Evolutionary conservation across 495 filamentous ascomycete species (phyloP).

Genomic region (Talaromyces thailandensis): DNA sequence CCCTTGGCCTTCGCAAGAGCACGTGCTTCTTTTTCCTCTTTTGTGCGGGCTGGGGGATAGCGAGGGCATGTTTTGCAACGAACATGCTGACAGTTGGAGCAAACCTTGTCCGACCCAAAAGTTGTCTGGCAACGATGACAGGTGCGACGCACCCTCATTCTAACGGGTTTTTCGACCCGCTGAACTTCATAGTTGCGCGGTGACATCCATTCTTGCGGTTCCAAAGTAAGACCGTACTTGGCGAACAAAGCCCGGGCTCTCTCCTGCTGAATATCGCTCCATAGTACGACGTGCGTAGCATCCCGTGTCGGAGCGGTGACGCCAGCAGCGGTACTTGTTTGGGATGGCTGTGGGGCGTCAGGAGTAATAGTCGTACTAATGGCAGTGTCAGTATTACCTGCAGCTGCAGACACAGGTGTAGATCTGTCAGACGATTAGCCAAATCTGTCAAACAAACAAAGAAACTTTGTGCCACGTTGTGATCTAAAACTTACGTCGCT

Average conservation of each 20-base stretch:
- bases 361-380: slow-evolving; percentile 8
- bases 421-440: not conserved
- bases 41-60: slow-evolving; percentile 46
- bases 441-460: not conserved
- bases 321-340: slow-evolving; percentile 3
- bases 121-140: slow-evolving; percentile 71
- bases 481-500: not conserved
- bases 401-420: slow-evolving; percentile 11
- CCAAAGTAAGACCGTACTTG: slow-evolving; percentile 63
- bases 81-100: slow-evolving; percentile 62
- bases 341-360: slow-evolving; percentile 5
- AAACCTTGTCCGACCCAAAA: slow-evolving; percentile 63
- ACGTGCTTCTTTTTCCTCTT: slow-evolving; percentile 25
- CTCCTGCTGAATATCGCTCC: slow-evolving; percentile 47
- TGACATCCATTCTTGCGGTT: slow-evolving; percentile 59
- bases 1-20: slow-evolving; percentile 37
- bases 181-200: slow-evolving; percentile 46
- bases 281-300: slow-evolving; percentile 21
- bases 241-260: slow-evolving; percentile 63
- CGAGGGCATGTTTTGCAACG: slow-evolving; percentile 75
- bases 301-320: slow-evolving; percentile 13
- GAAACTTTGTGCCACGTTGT: not conserved
- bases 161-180: slow-evolving; percentile 80
- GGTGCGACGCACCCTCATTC: slow-evolving; percentile 79
- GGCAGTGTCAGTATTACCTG: slow-evolving; percentile 10